Evolutionary conservation across 2,329 filamentous ascomycete genomes (phyloP).

Genomic region (Aspergillus sp.): DNA sequence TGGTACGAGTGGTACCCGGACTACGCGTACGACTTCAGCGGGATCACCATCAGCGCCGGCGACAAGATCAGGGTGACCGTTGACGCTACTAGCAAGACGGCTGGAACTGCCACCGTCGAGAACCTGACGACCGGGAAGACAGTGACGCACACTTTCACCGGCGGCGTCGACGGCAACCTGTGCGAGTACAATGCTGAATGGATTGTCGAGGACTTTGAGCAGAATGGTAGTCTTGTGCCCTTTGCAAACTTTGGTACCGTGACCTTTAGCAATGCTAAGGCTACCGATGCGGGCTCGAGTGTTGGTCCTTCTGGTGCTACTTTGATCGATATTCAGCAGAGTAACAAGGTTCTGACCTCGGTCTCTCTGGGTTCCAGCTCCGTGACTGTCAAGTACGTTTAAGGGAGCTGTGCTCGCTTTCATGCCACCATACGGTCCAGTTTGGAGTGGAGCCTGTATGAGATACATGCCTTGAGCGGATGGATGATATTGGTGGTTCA

Average conservation of each 20-base stretch:
- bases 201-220: slow-evolving; percentile 49
- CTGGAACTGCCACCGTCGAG: slow-evolving; percentile 46
- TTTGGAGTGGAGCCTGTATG: too few species aligned
- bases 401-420: not conserved
- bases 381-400: slow-evolving; percentile 27
- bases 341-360: slow-evolving; percentile 33
- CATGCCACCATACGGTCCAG: too few species aligned
- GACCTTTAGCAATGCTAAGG: slow-evolving; percentile 42
- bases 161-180: slow-evolving; percentile 38
- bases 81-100: slow-evolving; percentile 38
- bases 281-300: slow-evolving; percentile 26
- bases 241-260: slow-evolving; percentile 50
- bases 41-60: slow-evolving; percentile 44
- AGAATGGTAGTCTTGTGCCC: slow-evolving; percentile 36
- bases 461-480: too few species aligned
- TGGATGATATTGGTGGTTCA: too few species aligned
- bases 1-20: slow-evolving; percentile 63
- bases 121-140: slow-evolving; percentile 51
- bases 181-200: slow-evolving; percentile 60
- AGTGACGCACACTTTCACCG: slow-evolving; percentile 51
- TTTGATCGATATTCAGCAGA: slow-evolving; percentile 48
- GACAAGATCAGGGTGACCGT: slow-evolving; percentile 43
- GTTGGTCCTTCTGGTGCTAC: slow-evolving; percentile 37
- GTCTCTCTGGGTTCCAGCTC: slow-evolving; percentile 16
- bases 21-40: slow-evolving; percentile 51